Evolutionary conservation across 2,329 filamentous ascomycete species (phyloP), one percentile per base, ranked within the genome.

Genomic region (Sclerotinia spermophila): DNA sequence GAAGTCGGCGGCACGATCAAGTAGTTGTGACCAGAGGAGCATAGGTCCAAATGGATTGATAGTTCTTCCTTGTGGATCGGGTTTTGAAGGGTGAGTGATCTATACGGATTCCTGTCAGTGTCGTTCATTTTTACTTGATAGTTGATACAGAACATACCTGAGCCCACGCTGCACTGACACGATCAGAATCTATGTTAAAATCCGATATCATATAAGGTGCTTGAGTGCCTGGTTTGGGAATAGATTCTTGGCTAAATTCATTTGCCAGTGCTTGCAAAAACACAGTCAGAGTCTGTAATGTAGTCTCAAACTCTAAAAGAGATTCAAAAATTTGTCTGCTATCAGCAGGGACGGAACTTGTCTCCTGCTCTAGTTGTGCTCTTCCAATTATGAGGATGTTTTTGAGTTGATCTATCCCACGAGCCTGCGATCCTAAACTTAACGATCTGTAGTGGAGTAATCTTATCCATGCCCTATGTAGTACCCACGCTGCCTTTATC

Each of bases 1-100:
- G 64, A 75, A 69, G 64, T 79, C 40, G 78, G 79, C 8, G 73
- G 76, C 30, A 62, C 73, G 67, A 71, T 81, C 66, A 69, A 75
- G 68, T 71, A 75, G 33, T 27, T 80, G 19, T 44, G 27, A 65
- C 45, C 62, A 40, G 55, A 44, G 44, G 10, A 7, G 11, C 68
- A 42, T 40, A 69, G 35, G 40, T 45, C 60, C n/a, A 8, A 66
- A 27, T 24, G 58, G 24, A 55, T 68, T 45, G 7, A 48, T 35
- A 40, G 60, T 38, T 40, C 48, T 44, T 35, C 45, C 42, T 38
- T 30, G 48, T 55, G 40, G 53, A 45, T 40, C 45, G 13, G 27
- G 33, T 30, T 38, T 58, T 40, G 33, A 55, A 40, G n/a, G 33
- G 42, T 61, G 56, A 40, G 21, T 42, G 68, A 66, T 53, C 62